Conservation (phyloP, 1,284 basidiomycete species). For the Marasmius fiardii region DNA sequence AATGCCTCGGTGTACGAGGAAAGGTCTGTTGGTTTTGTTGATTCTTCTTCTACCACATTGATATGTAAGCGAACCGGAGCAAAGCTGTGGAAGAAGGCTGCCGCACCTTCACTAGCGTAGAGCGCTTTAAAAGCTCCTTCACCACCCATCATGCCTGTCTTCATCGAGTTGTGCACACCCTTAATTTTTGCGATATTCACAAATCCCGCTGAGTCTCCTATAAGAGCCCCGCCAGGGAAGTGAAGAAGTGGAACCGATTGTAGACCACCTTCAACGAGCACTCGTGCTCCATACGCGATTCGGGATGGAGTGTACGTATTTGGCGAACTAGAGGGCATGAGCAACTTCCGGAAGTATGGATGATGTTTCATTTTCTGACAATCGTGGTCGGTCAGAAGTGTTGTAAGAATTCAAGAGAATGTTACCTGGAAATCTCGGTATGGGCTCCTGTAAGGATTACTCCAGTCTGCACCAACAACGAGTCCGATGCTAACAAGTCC, state of each 20-base stretch:
- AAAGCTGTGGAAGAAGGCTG: not conserved
- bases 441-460: slow-evolving; percentile 91
- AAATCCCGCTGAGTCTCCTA: slow-evolving; percentile 96
- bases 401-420: slow-evolving; percentile 2
- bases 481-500: slow-evolving; percentile 90
- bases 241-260: slow-evolving; percentile 91
- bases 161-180: slow-evolving; percentile 99
- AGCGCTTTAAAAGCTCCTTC: slow-evolving; percentile 81
- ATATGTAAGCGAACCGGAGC: not conserved
- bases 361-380: slow-evolving; percentile 96
- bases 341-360: slow-evolving; percentile 82
- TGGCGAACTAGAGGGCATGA: slow-evolving; percentile 72
- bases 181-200: slow-evolving; percentile 99
- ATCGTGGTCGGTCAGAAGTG: slow-evolving; percentile 9
- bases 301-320: slow-evolving; percentile 32
- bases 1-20: slow-evolving; percentile 74
- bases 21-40: slow-evolving; percentile 59
- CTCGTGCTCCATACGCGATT: slow-evolving; percentile 91
- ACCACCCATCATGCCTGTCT: slow-evolving; percentile 95
- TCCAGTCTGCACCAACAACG: slow-evolving; percentile 93
- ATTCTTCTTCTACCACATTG: not conserved
- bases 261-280: slow-evolving; percentile 92
- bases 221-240: slow-evolving; percentile 94
- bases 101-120: slow-evolving; percentile 12
- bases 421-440: slow-evolving; percentile 90